These are phyloP conservation scores for Ascocoryne sarcoides DNA, from an alignment of 2,329 filamentous ascomycete species.

Conservation along the genomic window DNA sequence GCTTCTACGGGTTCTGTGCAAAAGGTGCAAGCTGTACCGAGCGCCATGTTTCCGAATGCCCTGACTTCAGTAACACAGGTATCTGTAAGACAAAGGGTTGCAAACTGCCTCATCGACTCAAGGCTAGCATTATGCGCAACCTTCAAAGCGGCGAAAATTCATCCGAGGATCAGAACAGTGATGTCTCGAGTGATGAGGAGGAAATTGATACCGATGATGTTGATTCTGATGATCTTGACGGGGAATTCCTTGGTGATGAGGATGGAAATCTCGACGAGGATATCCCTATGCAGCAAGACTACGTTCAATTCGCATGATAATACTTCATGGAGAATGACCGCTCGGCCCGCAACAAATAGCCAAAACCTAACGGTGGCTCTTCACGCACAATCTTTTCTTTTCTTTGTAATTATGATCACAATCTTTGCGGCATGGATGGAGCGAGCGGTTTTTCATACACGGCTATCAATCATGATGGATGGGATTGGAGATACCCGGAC, in stretches of 20 bases:
- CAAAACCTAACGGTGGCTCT: too few relatives aligned
- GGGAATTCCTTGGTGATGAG: conserved; percentile 50
- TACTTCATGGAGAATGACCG: too few relatives aligned
- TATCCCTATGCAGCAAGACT: conserved; percentile 51
- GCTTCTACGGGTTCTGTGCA: conserved; percentile 78
- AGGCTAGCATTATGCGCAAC: conserved; percentile 69
- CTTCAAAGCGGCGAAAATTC: conserved; percentile 25
- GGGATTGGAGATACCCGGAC: too few relatives aligned
- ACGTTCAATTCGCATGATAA: conserved; percentile 39
- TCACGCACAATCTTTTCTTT: too few relatives aligned
- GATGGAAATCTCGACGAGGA: conserved; percentile 43
- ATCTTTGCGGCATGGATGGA: too few relatives aligned
- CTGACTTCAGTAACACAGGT: conserved; percentile 88
- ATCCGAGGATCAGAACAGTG: conserved; percentile 49
- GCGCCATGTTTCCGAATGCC: conserved; percentile 87
- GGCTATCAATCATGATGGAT: too few relatives aligned
- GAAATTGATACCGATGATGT: conserved; percentile 66
- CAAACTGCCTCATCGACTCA: conserved; percentile 78
- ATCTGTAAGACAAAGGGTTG: conserved; percentile 74
- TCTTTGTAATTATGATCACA: too few relatives aligned
- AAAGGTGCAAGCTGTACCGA: conserved; percentile 69
- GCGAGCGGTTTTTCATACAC: too few relatives aligned
- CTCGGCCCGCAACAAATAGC: too few relatives aligned
- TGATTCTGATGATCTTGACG: conserved; percentile 64
- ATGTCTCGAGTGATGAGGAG: conserved; percentile 72